Base-by-base conservation (phyloP, 73 alveolate genomes). In the Paramecium sexaurelia region DNA sequence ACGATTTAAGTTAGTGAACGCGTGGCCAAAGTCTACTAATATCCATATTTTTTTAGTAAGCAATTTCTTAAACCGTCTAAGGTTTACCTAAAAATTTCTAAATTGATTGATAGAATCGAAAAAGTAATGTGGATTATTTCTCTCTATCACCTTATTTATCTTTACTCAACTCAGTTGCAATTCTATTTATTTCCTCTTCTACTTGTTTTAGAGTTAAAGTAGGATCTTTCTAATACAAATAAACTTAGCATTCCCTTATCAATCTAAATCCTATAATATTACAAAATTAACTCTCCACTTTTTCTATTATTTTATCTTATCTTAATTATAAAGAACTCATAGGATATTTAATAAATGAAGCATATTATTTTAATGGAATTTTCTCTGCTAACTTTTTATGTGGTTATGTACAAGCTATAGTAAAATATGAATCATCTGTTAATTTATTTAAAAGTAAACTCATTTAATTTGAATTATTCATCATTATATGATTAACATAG, bases 381-480 rank as follows among this genome's bases (percentile, higher is more conserved):
- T 35, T 71, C 37, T 71, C 86, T 15, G 43, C 43, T 19, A 35
- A 40, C 7, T 36, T 33, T 32, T 71, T 37, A 20, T 71, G 55
- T 3, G 57, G 9, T 71, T 71, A 17, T 11, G 83, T 61, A 24
- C 83, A 29, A 0, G 83, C 83, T 11, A 61, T 71, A 0, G 43
- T 40, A 71, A 71, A 71, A 36, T 71, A 71, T 5, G 86, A 35
- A 2, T 71, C 55, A 71, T 32, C 57, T 35, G 86, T 71, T 71
- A 71, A n/a, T 17, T 71, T 71, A 71, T 71, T 71, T 4, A 71
- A 15, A 27, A 71, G 39, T 36, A 71, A 36, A 35, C 56, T 32
- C 86, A 35, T 71, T 71, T 37, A 10, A 71, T 71, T 71, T 71
- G 13, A 6, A 71, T 71, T 71, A 17, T 37, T 71, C 61, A 71